A percentile compares a stretch with the other conserved stretches of the same genome.
These are phyloP conservation scores for Diaporthe batatas DNA, from an alignment of 2,329 filamentous ascomycete genomes.

Conservation along the genomic window DNA sequence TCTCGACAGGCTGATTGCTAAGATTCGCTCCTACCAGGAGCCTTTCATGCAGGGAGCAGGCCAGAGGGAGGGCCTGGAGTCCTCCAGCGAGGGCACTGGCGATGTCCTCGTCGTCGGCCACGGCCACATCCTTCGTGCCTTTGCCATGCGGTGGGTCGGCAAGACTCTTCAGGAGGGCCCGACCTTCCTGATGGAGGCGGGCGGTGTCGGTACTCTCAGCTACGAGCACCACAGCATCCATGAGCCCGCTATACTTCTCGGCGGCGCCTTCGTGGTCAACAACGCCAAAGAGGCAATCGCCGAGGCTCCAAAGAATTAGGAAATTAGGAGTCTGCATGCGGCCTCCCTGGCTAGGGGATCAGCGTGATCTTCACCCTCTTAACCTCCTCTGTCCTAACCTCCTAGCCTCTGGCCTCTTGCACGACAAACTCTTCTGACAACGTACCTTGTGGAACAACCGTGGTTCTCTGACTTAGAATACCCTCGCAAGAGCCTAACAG, in stretches of 20 bases:
- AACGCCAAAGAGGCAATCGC: constrained; percentile 46
- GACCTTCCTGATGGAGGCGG: constrained; percentile 86
- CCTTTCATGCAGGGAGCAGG: constrained; percentile 66
- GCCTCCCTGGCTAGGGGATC: not conserved
- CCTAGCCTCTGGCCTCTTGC: too few relatives aligned
- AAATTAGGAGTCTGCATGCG: constrained; percentile 10
- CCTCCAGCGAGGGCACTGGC: constrained; percentile 52
- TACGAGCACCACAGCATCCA: constrained; percentile 85
- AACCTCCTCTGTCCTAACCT: too few relatives aligned
- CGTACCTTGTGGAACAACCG: too few relatives aligned
- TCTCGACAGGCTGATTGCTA: constrained; percentile 80
- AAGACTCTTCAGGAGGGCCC: constrained; percentile 81
- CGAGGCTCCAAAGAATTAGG: constrained; percentile 44
- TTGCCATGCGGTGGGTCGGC: constrained; percentile 88
- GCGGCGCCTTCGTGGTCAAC: constrained; percentile 75
- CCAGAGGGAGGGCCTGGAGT: constrained; percentile 50
- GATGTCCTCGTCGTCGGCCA: constrained; percentile 89
- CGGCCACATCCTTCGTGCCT: constrained; percentile 88
- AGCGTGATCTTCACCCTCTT: not conserved
- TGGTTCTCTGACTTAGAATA: too few relatives aligned
- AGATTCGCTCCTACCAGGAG: constrained; percentile 77
- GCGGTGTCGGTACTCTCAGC: constrained; percentile 83
- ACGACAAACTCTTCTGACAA: too few relatives aligned
- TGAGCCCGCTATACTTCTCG: constrained; percentile 84
- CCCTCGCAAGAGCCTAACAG: not conserved